Evolutionary conservation across 805 yeast species (phyloP), one percentile per base, ranked within the genome.

Genomic region (Kluyveromyces nonfermentans): DNA sequence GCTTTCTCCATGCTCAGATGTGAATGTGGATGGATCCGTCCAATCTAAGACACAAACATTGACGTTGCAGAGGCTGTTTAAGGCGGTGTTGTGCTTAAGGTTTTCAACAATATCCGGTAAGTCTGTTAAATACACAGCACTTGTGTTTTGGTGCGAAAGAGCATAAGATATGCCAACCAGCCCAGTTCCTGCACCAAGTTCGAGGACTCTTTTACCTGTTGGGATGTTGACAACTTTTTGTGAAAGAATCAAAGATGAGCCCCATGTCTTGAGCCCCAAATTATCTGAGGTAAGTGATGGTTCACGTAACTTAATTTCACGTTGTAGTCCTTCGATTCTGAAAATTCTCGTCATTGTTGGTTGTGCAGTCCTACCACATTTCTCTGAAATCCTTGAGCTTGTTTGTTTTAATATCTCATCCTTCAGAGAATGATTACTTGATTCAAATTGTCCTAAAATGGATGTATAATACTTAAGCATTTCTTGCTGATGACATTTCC

Each of bases 141-240:
- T 1, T 71, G 66, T 0, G 71, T 67, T 1, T 68, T 52, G 4
- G 65, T 52, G 44, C 68, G 57, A 59, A 15, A 49, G 43, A 2
- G 56, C 75, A 44, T 85, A 71, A 0, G 80, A 71, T 31, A 93
- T 82, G 0, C 97, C 97, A 3, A 81, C 82, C 14, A 90, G 68
- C 0, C 98, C 98, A 0, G 98, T 93, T 0, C 98, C 98, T 0
- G 97, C 72, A 0, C 98, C 98, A n/a, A 93, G 65, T 55, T 90
- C 98, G 22, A 85, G 59, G 0, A 80, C 60, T 31, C 59, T 40
- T 57, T 46, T 36, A 25, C 46, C 36, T 22, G 42, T 32, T 4
- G 16, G 31, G 33, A 33, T 2, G 21, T 33, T 17, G 21, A 22
- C 9, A 3, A 86, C 58, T 20, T 83, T 62, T 22, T 65, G 65